Evolutionary conservation across 495 filamentous ascomycete genomes (phyloP).

Genomic region (Neurospora sp.): DNA sequence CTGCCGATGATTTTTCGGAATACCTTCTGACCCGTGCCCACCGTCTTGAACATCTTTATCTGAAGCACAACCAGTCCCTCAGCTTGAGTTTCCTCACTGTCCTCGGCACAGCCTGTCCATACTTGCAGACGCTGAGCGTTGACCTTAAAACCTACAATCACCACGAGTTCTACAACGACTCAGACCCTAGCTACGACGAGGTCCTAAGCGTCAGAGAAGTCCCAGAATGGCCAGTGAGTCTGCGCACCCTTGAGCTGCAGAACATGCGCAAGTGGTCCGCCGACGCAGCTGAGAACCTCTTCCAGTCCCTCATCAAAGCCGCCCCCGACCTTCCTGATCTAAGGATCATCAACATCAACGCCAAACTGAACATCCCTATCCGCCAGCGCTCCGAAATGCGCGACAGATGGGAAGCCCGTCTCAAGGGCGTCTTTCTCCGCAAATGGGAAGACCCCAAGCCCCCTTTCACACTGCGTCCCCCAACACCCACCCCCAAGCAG

Average conservation of each 20-base stretch:
- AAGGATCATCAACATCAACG: constrained; percentile 55
- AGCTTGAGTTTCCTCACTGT: constrained; percentile 56
- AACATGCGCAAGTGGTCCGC: constrained; percentile 62
- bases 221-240: constrained; percentile 62
- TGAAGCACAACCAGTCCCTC: constrained; percentile 71
- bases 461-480: constrained; percentile 14
- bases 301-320: constrained; percentile 60
- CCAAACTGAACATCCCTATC: constrained; percentile 66
- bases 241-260: constrained; percentile 60
- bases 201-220: constrained; percentile 49
- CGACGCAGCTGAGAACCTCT: constrained; percentile 57
- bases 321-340: constrained; percentile 53
- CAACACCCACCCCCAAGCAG: constrained; percentile 3
- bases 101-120: constrained; percentile 52
- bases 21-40: constrained; percentile 56
- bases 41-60: constrained; percentile 49
- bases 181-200: constrained; percentile 57
- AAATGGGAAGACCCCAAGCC: constrained; percentile 39
- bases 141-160: constrained; percentile 60
- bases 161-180: constrained; percentile 41
- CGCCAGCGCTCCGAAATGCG: constrained; percentile 65
- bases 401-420: constrained; percentile 55
- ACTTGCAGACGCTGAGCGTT: constrained; percentile 57
- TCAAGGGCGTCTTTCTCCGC: constrained; percentile 56
- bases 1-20: constrained; percentile 41